These are phyloP conservation scores for Neopestalotiopsis sp. DNA, from an alignment of 2,329 filamentous ascomycete species.

Conservation along the genomic window DNA sequence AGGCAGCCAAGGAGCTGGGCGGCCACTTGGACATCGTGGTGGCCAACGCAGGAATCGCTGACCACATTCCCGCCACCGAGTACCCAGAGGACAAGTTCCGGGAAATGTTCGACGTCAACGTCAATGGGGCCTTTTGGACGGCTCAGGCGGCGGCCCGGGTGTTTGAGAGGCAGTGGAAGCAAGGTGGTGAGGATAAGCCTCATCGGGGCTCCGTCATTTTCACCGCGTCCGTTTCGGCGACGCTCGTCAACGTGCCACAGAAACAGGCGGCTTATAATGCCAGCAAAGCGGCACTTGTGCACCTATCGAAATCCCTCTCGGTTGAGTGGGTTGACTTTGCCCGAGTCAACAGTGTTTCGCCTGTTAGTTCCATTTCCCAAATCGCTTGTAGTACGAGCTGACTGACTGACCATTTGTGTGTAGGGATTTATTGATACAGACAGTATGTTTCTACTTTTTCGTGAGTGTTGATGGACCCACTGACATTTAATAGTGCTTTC, in stretches of 20 bases:
- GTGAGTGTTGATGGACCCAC: no score
- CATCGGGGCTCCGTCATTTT: constrained; percentile 43
- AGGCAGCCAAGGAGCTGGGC: constrained; percentile 41
- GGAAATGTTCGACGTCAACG: constrained; percentile 44
- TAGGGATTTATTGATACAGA: constrained; percentile 39
- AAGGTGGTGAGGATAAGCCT: constrained; percentile 23
- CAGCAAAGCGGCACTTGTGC: constrained; percentile 46
- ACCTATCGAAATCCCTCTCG: constrained; percentile 44
- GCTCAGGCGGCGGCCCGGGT: constrained; percentile 46
- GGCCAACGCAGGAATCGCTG: constrained; percentile 46
- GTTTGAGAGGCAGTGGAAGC: constrained; percentile 40
- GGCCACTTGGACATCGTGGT: constrained; percentile 43
- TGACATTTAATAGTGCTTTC: constrained; percentile 31
- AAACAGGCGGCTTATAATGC: constrained; percentile 48
- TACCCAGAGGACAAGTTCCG: constrained; percentile 44
- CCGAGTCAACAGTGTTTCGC: constrained; percentile 45
- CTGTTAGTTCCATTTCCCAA: constrained; percentile 24
- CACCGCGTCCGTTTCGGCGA: constrained; percentile 44
- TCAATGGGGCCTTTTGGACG: constrained; percentile 47
- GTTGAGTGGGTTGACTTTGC: constrained; percentile 50
- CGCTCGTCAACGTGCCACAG: constrained; percentile 46
- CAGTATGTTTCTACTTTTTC: constrained; percentile 26
- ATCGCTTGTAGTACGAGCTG: background rate
- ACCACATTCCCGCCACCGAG: constrained; percentile 42
- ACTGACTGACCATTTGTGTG: constrained; percentile 7